These are phyloP conservation scores for Aspergillus viridinutans DNA, from an alignment of 2,329 filamentous ascomycete species.

Conservation along the genomic window DNA sequence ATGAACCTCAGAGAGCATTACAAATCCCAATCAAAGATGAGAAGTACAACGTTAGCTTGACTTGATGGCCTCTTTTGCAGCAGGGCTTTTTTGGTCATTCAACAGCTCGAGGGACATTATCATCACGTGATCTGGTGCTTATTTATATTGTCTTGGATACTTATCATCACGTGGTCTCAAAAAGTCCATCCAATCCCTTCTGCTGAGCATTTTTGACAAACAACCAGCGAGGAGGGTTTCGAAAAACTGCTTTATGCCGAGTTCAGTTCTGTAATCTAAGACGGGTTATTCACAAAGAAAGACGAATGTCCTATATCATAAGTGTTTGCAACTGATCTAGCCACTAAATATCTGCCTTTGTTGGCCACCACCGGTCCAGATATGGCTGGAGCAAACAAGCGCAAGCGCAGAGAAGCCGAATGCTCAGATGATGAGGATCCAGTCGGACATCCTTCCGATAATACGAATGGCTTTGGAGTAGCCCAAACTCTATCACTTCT, in stretches of 20 bases:
- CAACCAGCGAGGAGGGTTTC: not conserved
- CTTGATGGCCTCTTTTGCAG: not conserved
- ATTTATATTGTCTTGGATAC: not conserved
- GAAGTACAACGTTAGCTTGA: not conserved
- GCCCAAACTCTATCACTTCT: conserved; percentile 31
- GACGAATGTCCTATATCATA: not conserved
- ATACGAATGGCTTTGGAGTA: conserved; percentile 24
- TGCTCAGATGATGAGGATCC: conserved; percentile 22
- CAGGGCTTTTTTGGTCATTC: not conserved
- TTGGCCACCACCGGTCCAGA: conserved; percentile 1
- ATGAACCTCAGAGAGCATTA: not conserved
- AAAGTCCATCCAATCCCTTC: not conserved
- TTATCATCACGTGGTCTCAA: conserved; percentile 18
- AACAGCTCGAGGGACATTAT: not conserved
- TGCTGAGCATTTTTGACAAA: not conserved
- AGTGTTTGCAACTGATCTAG: too few species aligned
- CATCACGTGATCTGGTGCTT: conserved; percentile 9
- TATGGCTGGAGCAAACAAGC: conserved; percentile 27
- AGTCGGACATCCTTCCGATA: conserved; percentile 10
- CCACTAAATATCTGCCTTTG: not conserved
- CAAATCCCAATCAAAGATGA: not conserved
- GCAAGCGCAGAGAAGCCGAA: conserved; percentile 27
- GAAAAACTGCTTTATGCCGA: not conserved
- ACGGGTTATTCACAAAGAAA: not conserved
- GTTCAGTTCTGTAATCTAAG: not conserved